Conservation (phyloP, 768 basidiomycete genomes). For the Albatrellus ellisii region DNA sequence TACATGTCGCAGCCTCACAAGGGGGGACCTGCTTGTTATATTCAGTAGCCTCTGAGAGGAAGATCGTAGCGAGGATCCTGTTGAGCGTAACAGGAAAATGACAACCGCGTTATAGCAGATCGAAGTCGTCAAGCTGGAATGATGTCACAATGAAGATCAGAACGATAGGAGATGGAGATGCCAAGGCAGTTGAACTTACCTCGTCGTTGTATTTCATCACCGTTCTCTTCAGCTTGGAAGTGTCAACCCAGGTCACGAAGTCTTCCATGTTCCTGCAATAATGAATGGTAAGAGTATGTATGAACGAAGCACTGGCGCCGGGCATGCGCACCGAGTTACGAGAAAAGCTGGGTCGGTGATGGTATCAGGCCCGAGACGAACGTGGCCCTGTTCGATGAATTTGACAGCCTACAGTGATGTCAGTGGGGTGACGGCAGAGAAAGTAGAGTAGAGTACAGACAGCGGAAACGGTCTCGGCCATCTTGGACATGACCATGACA, state of each 20-base stretch:
- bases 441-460: constrained; percentile 28
- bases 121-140: constrained; percentile 86
- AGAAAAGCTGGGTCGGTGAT: constrained; percentile 94
- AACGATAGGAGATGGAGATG: neutral
- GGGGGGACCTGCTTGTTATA: too few relatives aligned
- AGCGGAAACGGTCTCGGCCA: constrained; percentile 91
- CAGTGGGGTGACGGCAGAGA: constrained; percentile 1
- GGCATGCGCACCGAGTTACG: constrained; percentile 66
- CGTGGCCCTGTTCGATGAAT: constrained; percentile 97
- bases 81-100: too few relatives aligned
- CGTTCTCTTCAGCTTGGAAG: constrained; percentile 90
- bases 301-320: constrained; percentile 5
- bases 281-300: neutral
- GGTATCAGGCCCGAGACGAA: constrained; percentile 92
- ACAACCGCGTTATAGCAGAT: constrained; percentile 68
- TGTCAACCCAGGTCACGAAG: constrained; percentile 99
- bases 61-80: too few relatives aligned
- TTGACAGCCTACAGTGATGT: constrained; percentile 63
- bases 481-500: constrained; percentile 82
- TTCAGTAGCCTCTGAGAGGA: too few relatives aligned
- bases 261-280: constrained; percentile 87
- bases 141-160: constrained; percentile 15
- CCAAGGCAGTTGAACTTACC: constrained; percentile 32
- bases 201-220: constrained; percentile 96
- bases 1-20: too few relatives aligned